phyloP scores from a whole-genome alignment of 1,284 basidiomycete genomes.

The Apiotrichum porosum region DNA sequence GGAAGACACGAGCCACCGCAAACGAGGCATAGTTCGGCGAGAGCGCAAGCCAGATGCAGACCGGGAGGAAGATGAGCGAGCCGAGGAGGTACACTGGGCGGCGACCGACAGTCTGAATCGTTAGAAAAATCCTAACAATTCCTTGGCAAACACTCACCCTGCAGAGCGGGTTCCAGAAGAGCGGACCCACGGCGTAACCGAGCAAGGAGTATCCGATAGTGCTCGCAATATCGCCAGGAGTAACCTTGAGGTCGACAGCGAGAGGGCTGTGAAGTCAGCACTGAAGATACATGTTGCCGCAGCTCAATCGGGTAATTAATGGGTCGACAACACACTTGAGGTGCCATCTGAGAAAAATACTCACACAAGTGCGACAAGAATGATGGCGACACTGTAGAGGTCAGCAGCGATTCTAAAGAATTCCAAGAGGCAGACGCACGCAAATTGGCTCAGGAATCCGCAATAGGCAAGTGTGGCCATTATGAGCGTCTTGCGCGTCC shows the following conservation, averaged over 20 bases:
- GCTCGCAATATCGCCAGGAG: slow-evolving; percentile 36
- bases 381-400: slow-evolving; percentile 20
- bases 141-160: slow-evolving; percentile 12
- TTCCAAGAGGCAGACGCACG: too few species aligned
- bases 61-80: slow-evolving; percentile 40
- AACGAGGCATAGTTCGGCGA: slow-evolving; percentile 25
- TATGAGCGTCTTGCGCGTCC: slow-evolving; percentile 36
- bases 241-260: too few species aligned
- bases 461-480: slow-evolving; percentile 29
- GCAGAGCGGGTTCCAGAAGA: slow-evolving; percentile 37
- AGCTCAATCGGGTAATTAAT: too few species aligned
- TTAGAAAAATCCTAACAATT: too few species aligned
- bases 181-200: slow-evolving; percentile 43
- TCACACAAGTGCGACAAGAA: slow-evolving; percentile 23
- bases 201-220: slow-evolving; percentile 46
- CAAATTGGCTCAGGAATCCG: slow-evolving; percentile 38
- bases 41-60: slow-evolving; percentile 39
- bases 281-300: too few species aligned
- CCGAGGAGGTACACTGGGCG: slow-evolving; percentile 42
- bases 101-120: slow-evolving; percentile 33
- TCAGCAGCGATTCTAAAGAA: too few species aligned
- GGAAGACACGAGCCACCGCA: slow-evolving; percentile 24
- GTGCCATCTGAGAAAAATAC: too few species aligned
- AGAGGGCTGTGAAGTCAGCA: too few species aligned
- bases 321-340: too few species aligned